These are phyloP conservation scores for Solanum hybrid DNA, from an alignment of 305 asterid genomes.

Conservation along the genomic window DNA sequence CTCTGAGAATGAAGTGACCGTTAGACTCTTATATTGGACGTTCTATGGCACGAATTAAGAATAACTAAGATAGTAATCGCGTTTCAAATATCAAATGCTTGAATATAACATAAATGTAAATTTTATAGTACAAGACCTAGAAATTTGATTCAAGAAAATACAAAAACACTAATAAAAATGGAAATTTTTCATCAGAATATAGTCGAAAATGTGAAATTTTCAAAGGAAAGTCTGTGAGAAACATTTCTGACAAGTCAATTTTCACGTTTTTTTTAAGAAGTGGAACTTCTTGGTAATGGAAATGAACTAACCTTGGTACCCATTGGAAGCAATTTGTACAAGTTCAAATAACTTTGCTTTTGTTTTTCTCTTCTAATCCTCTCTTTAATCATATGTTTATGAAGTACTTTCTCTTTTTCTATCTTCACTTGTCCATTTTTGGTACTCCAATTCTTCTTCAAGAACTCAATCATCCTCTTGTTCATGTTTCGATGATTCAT, in stretches of 20 bases:
- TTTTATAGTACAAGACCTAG: not conserved
- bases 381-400: constrained; percentile 38
- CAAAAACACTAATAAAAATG: not conserved
- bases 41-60: not conserved
- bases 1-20: accelerated
- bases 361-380: constrained; percentile 44
- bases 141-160: not conserved
- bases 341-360: constrained; percentile 17
- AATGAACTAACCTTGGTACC: constrained; percentile 38
- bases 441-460: constrained; percentile 21
- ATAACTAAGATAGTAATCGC: not conserved
- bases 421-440: not conserved
- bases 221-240: not conserved
- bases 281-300: not conserved
- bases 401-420: constrained; percentile 13
- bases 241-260: not conserved
- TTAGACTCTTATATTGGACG: not conserved
- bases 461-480: constrained; percentile 39
- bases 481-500: constrained; percentile 16
- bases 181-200: not conserved
- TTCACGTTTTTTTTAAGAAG: not conserved
- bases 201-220: not conserved
- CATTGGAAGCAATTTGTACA: constrained; percentile 34
- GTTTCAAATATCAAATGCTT: not conserved
- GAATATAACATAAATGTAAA: not conserved